phyloP scores from a whole-genome alignment of 441 rosid species.

The Jatropha podagrica region DNA sequence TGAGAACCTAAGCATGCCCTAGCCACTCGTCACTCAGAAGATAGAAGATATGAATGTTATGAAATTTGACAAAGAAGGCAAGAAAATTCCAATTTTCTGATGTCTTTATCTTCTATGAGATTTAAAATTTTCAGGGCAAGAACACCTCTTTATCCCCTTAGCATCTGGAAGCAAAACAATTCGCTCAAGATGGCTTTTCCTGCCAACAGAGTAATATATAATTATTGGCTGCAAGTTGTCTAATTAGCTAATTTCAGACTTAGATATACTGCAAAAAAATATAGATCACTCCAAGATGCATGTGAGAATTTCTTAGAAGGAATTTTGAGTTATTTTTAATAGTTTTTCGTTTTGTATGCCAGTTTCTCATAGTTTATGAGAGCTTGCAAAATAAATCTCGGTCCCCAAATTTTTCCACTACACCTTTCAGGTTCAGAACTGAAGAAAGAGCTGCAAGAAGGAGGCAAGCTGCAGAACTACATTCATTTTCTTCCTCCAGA shows the following conservation, averaged over 20 bases:
- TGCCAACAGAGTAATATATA: slow-evolving; percentile 68
- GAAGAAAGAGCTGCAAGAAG: slow-evolving; percentile 87
- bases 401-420: slow-evolving; percentile 58
- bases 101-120: neutral
- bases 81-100: neutral
- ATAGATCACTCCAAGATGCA: slow-evolving; percentile 2
- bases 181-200: slow-evolving; percentile 66
- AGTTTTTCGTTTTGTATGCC: slow-evolving; percentile 22
- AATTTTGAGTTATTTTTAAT: slow-evolving; percentile 22
- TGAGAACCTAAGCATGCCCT: slow-evolving; percentile 36
- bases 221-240: neutral
- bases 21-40: slow-evolving; percentile 59
- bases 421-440: slow-evolving; percentile 70
- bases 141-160: slow-evolving; percentile 43
- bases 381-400: slow-evolving; percentile 56
- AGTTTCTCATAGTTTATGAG: slow-evolving; percentile 65
- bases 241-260: neutral
- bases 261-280: neutral
- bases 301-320: slow-evolving; percentile 12
- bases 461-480: slow-evolving; percentile 39
- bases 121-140: slow-evolving; percentile 39
- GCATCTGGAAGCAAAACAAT: slow-evolving; percentile 50
- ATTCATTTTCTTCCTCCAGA: neutral
- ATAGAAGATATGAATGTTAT: slow-evolving; percentile 44
- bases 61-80: neutral